phyloP scores from a whole-genome alignment of 2,329 filamentous ascomycete genomes.

The Penicillium sp. region DNA sequence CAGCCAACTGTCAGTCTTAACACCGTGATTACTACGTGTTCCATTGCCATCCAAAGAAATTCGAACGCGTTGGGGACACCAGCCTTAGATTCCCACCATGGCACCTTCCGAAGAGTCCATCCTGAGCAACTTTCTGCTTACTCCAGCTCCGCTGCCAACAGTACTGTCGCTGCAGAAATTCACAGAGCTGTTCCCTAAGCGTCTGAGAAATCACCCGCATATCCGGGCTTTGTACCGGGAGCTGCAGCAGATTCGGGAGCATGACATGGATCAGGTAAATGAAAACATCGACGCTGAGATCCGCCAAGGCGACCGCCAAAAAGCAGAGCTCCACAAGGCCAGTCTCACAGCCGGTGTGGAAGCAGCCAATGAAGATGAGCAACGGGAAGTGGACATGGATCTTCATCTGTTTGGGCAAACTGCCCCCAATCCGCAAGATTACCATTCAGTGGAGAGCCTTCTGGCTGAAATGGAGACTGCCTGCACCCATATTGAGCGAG shows the following conservation, averaged over 20 bases:
- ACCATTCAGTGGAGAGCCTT: slow-evolving; percentile 64
- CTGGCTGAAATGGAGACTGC: slow-evolving; percentile 70
- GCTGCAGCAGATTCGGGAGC: slow-evolving; percentile 71
- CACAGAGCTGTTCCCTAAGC: slow-evolving; percentile 70
- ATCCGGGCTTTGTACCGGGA: slow-evolving; percentile 74
- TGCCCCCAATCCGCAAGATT: slow-evolving; percentile 40
- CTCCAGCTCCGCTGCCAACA: slow-evolving; percentile 71
- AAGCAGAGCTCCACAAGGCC: slow-evolving; percentile 38
- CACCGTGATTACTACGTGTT: background rate
- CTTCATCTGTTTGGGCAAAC: slow-evolving; percentile 61
- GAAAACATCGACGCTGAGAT: slow-evolving; percentile 48
- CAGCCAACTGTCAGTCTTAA: background rate
- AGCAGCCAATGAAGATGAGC: slow-evolving; percentile 32
- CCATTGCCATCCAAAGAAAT: background rate
- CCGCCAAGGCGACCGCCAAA: slow-evolving; percentile 37
- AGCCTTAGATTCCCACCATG: slow-evolving; percentile 47
- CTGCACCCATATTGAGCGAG: slow-evolving; percentile 63
- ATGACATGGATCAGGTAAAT: slow-evolving; percentile 66
- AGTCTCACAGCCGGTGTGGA: slow-evolving; percentile 33
- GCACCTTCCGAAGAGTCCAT: slow-evolving; percentile 73
- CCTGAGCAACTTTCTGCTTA: slow-evolving; percentile 74
- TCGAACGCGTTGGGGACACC: background rate
- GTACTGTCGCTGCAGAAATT: slow-evolving; percentile 75
- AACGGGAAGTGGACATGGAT: slow-evolving; percentile 47
- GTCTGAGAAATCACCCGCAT: slow-evolving; percentile 64